Evolutionary conservation across 768 basidiomycete species (phyloP).

Genomic region (Amanita fuliginea): DNA sequence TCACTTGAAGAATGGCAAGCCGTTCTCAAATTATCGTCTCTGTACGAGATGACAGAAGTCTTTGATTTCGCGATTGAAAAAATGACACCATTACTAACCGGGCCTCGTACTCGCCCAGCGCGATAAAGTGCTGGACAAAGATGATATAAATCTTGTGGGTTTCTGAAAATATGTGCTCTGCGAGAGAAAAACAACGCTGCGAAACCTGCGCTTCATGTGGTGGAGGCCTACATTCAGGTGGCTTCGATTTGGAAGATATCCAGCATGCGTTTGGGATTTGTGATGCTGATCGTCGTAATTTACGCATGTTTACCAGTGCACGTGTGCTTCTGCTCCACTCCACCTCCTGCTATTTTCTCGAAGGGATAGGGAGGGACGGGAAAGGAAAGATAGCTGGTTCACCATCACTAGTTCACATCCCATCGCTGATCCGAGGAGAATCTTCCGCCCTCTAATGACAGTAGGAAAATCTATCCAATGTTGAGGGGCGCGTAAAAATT

Average conservation of each 20-base stretch:
- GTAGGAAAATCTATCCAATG: too few relatives aligned
- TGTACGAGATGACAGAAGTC: constrained; percentile 24
- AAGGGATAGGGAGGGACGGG: too few relatives aligned
- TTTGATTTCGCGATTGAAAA: constrained; percentile 18
- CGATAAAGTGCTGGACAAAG: constrained; percentile 13
- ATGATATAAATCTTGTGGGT: constrained; percentile 18
- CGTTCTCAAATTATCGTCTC: constrained; percentile 25
- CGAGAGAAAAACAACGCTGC: neutral
- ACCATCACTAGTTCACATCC: too few relatives aligned
- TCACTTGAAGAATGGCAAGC: constrained; percentile 23
- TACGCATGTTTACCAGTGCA: neutral
- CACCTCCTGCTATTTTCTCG: too few relatives aligned
- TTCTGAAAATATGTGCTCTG: constrained; percentile 9
- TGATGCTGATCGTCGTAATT: neutral
- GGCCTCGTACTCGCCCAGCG: constrained; percentile 14
- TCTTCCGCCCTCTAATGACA: too few relatives aligned
- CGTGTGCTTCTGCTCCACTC: too few relatives aligned
- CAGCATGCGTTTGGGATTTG: neutral
- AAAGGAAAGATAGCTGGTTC: too few relatives aligned
- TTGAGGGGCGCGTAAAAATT: too few relatives aligned
- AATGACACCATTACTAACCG: constrained; percentile 10
- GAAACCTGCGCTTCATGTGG: neutral
- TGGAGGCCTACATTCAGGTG: neutral
- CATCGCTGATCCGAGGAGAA: too few relatives aligned
- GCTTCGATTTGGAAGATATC: neutral